Evolutionary conservation across 2,329 filamentous ascomycete genomes (phyloP).

Genomic region (Tolypocladium paradoxum): DNA sequence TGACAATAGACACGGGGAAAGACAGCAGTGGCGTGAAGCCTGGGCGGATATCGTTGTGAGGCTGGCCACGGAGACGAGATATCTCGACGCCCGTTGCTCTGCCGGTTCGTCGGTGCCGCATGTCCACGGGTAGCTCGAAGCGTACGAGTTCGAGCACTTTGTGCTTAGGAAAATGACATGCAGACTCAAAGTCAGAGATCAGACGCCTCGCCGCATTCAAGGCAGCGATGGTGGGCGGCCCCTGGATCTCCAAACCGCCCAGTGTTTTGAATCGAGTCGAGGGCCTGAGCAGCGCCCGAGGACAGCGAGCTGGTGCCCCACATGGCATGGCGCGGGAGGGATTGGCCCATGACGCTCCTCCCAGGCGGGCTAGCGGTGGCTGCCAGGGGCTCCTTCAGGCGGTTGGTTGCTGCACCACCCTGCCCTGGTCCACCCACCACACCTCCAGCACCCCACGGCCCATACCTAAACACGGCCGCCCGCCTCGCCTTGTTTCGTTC

Average conservation of each 20-base stretch:
- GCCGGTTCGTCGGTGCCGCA: background rate
- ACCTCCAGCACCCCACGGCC: background rate
- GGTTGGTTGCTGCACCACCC: background rate
- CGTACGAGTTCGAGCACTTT: background rate
- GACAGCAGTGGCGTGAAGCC: background rate
- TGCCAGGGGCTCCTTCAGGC: background rate
- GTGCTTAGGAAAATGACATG: background rate
- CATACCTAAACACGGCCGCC: slow-evolving; percentile 2
- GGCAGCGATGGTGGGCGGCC: background rate
- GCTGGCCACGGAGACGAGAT: background rate
- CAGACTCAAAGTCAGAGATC: background rate
- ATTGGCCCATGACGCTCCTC: background rate
- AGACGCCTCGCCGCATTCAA: background rate
- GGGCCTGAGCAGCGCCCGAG: background rate
- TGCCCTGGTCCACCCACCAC: background rate
- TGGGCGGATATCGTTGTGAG: background rate
- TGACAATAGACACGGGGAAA: background rate
- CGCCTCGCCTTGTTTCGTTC: background rate
- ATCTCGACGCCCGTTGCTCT: background rate
- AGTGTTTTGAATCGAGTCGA: background rate
- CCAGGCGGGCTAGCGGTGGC: background rate
- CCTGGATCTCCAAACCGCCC: background rate
- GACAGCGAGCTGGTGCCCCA: background rate
- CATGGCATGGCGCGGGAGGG: background rate
- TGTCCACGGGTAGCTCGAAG: background rate